These are phyloP conservation scores for Fulvia fulva DNA, from an alignment of 2,329 filamentous ascomycete species.

Conservation along the genomic window DNA sequence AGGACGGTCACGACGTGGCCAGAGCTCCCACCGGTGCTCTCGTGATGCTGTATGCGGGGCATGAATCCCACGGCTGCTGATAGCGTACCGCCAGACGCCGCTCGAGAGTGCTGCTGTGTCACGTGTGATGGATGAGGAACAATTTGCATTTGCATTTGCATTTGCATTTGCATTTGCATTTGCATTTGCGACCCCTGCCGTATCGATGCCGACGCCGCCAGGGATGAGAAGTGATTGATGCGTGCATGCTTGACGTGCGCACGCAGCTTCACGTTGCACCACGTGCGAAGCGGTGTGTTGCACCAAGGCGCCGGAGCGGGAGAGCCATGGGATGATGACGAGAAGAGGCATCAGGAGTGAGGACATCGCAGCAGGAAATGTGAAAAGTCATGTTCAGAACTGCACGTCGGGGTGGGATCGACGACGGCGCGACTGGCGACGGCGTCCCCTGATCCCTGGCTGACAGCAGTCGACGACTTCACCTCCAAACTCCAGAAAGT, in stretches of 20 bases:
- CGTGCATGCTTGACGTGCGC: neutral
- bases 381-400: neutral
- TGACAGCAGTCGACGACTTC: neutral
- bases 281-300: constrained; percentile 1
- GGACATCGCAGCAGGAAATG: neutral
- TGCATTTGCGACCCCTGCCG: neutral
- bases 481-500: neutral
- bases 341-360: neutral
- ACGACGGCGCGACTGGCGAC: neutral
- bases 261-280: constrained; percentile 1
- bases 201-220: neutral
- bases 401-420: neutral
- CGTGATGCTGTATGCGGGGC: neutral
- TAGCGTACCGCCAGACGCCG: neutral
- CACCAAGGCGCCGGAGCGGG: neutral
- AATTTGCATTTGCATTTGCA: neutral
- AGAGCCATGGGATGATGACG: neutral
- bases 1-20: neutral
- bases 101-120: neutral
- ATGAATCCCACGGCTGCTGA: neutral
- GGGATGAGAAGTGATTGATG: neutral
- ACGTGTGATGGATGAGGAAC: neutral
- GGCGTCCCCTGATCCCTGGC: neutral
- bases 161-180: constrained; percentile 1
- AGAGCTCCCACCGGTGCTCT: neutral